These are phyloP conservation scores for Nephelium lappaceum DNA, from an alignment of 345 rosid species.

Conservation along the genomic window DNA sequence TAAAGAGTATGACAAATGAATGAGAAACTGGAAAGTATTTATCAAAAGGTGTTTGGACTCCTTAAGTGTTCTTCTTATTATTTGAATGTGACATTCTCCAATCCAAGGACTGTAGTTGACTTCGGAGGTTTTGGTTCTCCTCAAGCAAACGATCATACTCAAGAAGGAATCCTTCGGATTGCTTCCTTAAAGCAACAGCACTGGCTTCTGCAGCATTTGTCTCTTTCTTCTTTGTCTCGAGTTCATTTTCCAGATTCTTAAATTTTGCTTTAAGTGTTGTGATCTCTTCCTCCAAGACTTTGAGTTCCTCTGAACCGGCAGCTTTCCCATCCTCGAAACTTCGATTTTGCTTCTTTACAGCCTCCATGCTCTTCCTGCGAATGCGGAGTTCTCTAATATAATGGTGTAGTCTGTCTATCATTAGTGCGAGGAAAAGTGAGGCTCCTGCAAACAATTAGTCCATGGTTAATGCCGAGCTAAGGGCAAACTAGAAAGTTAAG, in stretches of 20 bases:
- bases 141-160: slow-evolving; percentile 88
- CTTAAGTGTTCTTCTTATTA: slow-evolving; percentile 75
- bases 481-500: slow-evolving; percentile 1
- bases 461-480: slow-evolving; percentile 16
- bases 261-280: slow-evolving; percentile 40
- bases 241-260: slow-evolving; percentile 51
- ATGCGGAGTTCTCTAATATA: slow-evolving; percentile 82
- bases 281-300: slow-evolving; percentile 61
- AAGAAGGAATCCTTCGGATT: slow-evolving; percentile 90
- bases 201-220: slow-evolving; percentile 62
- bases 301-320: slow-evolving; percentile 49
- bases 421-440: slow-evolving; percentile 66
- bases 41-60: slow-evolving; percentile 12
- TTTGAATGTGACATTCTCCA: slow-evolving; percentile 50
- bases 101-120: slow-evolving; percentile 71
- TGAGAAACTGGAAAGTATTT: not conserved
- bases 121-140: slow-evolving; percentile 74
- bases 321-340: slow-evolving; percentile 63
- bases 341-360: slow-evolving; percentile 63
- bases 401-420: slow-evolving; percentile 93
- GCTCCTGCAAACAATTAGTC: slow-evolving; percentile 59
- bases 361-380: slow-evolving; percentile 81
- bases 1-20: not conserved
- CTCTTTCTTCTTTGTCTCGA: slow-evolving; percentile 57
- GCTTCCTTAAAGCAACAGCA: slow-evolving; percentile 79